Conservation (phyloP, 331 rosid species). For the Malus hybrid region DNA sequence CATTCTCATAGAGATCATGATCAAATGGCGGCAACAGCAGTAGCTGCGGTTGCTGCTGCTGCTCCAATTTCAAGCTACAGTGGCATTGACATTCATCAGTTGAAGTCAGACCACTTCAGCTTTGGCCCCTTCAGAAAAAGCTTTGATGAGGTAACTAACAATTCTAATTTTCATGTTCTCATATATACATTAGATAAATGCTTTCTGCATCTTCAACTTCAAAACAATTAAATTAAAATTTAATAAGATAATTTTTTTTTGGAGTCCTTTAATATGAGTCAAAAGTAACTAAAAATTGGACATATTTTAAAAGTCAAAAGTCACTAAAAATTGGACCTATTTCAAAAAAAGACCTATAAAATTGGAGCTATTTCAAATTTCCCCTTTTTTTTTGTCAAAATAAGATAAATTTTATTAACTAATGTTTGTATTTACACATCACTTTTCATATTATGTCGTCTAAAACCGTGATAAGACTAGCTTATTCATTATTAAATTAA, state of each 20-base stretch:
- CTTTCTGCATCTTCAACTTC: neutral
- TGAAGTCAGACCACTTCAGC: constrained; percentile 66
- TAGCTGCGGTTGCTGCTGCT: constrained; percentile 4
- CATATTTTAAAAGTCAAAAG: too few relatives aligned
- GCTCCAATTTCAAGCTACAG: constrained; percentile 31
- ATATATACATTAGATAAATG: neutral
- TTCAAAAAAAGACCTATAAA: too few relatives aligned
- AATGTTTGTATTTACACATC: neutral
- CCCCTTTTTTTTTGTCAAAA: too few relatives aligned
- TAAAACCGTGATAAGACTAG: neutral
- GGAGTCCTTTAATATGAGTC: too few relatives aligned
- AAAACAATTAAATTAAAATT: too few relatives aligned
- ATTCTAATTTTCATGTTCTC: neutral
- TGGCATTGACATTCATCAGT: constrained; percentile 57
- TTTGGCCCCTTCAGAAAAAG: constrained; percentile 61
- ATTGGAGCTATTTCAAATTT: too few relatives aligned
- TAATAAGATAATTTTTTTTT: too few relatives aligned
- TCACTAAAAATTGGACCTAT: too few relatives aligned
- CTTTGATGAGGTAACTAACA: constrained; percentile 60
- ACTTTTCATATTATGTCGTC: neutral
- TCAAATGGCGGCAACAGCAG: constrained; percentile 32
- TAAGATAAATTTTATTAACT: neutral
- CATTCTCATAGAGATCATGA: constrained; percentile 36
- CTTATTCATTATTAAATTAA: neutral
- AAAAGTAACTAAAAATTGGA: too few relatives aligned